These are phyloP conservation scores for Ustilago cynodontis DNA, from an alignment of 1,284 basidiomycete genomes.

Conservation along the genomic window DNA sequence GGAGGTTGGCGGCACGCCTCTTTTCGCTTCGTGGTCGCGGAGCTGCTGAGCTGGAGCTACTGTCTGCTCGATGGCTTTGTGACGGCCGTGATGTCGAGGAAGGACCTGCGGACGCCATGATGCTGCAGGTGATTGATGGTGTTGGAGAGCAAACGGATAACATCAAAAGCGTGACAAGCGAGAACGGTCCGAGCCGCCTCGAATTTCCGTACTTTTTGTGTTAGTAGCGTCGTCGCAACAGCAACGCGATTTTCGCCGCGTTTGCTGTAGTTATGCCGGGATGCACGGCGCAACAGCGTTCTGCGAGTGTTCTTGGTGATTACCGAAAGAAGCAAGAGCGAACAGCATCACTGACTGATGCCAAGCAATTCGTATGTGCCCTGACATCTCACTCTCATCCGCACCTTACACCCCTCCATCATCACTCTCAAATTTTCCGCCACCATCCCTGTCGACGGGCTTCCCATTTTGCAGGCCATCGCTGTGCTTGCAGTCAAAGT, in stretches of 20 bases:
- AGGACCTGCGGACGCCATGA: slow-evolving; percentile 11
- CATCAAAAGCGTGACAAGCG: not conserved
- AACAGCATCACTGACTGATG: slow-evolving; percentile 1
- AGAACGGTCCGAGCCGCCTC: not conserved
- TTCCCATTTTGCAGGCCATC: no score
- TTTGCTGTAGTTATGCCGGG: not conserved
- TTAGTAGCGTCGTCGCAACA: not conserved
- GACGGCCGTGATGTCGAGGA: slow-evolving; percentile 14
- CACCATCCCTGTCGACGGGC: not conserved
- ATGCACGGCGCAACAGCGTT: not conserved
- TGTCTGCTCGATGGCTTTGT: slow-evolving; percentile 2
- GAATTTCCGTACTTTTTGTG: not conserved
- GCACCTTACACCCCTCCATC: not conserved
- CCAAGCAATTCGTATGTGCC: not conserved
- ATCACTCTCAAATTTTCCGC: not conserved
- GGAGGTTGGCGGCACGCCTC: slow-evolving; percentile 41
- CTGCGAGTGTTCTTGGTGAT: no score
- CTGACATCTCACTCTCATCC: not conserved
- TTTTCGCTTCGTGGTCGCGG: slow-evolving; percentile 32
- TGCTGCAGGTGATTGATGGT: slow-evolving; percentile 2
- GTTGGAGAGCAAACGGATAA: not conserved
- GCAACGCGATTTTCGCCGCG: not conserved
- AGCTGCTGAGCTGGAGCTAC: slow-evolving; percentile 1
- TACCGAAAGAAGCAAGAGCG: not conserved
- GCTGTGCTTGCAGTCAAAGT: no score